phyloP scores from a whole-genome alignment of 2,329 filamentous ascomycete genomes.

The Penicillium decumbens region DNA sequence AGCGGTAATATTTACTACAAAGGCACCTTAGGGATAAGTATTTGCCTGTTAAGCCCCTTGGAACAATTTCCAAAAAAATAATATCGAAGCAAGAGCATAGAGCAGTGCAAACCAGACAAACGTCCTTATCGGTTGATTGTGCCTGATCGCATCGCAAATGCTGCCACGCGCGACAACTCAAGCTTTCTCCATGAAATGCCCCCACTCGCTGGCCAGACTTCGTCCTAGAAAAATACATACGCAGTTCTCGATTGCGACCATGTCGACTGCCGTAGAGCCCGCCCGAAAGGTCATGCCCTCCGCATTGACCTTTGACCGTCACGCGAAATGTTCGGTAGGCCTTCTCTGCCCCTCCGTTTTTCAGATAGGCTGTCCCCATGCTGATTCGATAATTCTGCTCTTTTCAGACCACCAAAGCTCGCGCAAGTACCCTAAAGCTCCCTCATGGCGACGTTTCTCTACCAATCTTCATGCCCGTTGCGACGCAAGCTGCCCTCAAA shows the following conservation, averaged over 20 bases:
- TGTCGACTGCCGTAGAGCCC: slow-evolving; percentile 27
- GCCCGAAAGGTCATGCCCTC: slow-evolving; percentile 42
- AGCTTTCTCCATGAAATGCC: slow-evolving; percentile 19
- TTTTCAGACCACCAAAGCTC: slow-evolving; percentile 80
- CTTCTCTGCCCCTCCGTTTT: background rate
- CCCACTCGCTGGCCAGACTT: slow-evolving; percentile 6
- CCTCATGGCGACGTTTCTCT: slow-evolving; percentile 88
- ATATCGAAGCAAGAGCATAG: background rate
- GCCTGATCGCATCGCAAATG: slow-evolving; percentile 13
- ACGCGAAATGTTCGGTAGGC: slow-evolving; percentile 74
- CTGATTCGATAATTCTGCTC: background rate
- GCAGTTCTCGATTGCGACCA: slow-evolving; percentile 16
- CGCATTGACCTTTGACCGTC: slow-evolving; percentile 72
- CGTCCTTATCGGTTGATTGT: slow-evolving; percentile 22
- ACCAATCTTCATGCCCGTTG: slow-evolving; percentile 97
- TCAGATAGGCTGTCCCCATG: slow-evolving; percentile 9
- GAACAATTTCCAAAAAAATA: too few relatives aligned
- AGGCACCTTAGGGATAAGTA: too few relatives aligned
- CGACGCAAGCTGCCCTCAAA: slow-evolving; percentile 92
- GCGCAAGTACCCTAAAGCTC: slow-evolving; percentile 79
- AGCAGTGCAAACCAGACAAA: slow-evolving; percentile 21
- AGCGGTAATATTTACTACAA: too few relatives aligned
- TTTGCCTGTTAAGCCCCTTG: too few relatives aligned
- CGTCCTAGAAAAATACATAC: background rate
- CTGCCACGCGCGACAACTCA: slow-evolving; percentile 1